A percentile compares a stretch with the other conserved stretches of the same genome.
Evolutionary conservation across 306 rosid genomes (phyloP).

Genomic region (Comarum palustre): DNA sequence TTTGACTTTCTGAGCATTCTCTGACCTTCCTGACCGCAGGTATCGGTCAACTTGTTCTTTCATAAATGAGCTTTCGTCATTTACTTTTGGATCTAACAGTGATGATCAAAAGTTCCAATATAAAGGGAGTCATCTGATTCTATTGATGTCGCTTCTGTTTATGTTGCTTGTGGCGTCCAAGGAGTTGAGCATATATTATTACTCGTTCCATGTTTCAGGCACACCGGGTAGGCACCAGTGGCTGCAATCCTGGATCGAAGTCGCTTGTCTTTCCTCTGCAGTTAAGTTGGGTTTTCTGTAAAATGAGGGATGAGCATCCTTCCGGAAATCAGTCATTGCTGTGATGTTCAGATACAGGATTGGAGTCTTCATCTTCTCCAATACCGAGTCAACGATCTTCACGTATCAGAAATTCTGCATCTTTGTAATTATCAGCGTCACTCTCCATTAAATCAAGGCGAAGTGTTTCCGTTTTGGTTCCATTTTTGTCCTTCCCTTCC

Average conservation of each 20-base stretch:
- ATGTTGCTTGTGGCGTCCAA: conserved; percentile 2
- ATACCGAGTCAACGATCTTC: conserved; percentile 24
- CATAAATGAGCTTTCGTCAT: no score
- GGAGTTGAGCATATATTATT: conserved; percentile 29
- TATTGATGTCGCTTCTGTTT: conserved; percentile 5
- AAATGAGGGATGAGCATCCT: conserved; percentile 32
- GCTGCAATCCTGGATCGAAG: conserved; percentile 53
- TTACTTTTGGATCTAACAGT: no score
- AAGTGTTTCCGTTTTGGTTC: conserved; percentile 29
- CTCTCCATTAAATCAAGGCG: conserved; percentile 28
- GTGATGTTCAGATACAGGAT: conserved; percentile 23
- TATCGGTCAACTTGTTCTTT: no score
- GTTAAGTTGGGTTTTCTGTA: conserved; percentile 47
- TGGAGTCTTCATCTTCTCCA: conserved; percentile 23
- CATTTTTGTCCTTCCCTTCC: conserved; percentile 14
- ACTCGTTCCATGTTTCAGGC: conserved; percentile 59
- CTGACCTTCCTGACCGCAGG: no score
- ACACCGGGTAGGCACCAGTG: conserved; percentile 76
- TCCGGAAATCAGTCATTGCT: conserved; percentile 24
- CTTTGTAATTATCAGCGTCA: conserved; percentile 13
- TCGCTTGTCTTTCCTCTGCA: conserved; percentile 29
- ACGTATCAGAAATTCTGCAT: conserved; percentile 24
- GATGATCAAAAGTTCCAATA: no score
- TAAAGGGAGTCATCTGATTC: not conserved
- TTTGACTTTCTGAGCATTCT: no score